phyloP scores from a whole-genome alignment of 768 basidiomycete genomes.

The Dentipellis sp. region DNA sequence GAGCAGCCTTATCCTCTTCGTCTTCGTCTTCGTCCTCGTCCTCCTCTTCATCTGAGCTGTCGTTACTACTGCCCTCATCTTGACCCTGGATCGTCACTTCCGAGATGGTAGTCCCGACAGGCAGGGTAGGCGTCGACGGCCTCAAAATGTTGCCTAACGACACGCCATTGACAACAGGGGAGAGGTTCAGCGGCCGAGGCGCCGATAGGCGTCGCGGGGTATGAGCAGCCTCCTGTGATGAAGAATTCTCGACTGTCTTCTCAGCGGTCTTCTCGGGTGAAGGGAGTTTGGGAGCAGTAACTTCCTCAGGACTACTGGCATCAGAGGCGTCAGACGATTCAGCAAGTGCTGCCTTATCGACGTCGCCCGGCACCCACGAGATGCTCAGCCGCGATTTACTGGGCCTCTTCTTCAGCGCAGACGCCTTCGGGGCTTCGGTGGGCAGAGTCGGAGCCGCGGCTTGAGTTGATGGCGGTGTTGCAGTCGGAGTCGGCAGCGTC shows the following conservation, averaged over 20 bases:
- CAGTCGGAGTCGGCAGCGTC: no score
- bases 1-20: not conserved
- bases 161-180: no score
- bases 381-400: not conserved
- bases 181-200: no score
- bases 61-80: slow-evolving; percentile 12
- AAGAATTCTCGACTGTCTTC: not conserved
- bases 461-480: not conserved
- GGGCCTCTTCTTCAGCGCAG: not conserved
- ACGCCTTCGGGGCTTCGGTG: not conserved
- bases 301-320: not conserved
- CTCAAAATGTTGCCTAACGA: no score
- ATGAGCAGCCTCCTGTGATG: no score
- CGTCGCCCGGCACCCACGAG: not conserved
- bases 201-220: no score
- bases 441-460: not conserved
- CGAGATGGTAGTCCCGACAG: slow-evolving; percentile 4
- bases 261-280: not conserved
- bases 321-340: not conserved
- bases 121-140: not conserved
- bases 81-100: slow-evolving; percentile 7
- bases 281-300: not conserved
- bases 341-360: not conserved
- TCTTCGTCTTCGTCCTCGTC: not conserved
- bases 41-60: slow-evolving; percentile 3